These are phyloP conservation scores for Cytospora mali DNA, from an alignment of 2,329 filamentous ascomycete species.

Conservation along the genomic window DNA sequence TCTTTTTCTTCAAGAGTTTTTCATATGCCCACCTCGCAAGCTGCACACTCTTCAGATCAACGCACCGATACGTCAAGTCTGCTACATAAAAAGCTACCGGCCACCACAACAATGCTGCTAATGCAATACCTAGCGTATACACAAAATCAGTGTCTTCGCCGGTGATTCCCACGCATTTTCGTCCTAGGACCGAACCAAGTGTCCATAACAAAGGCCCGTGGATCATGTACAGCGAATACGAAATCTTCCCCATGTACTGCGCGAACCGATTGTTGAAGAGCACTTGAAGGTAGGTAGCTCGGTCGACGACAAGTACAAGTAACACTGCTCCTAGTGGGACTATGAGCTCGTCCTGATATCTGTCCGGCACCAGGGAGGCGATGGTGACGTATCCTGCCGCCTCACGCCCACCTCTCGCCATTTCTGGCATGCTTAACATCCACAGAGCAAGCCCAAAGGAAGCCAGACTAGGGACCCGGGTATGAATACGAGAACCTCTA, in stretches of 20 bases:
- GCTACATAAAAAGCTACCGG: constrained; percentile 21
- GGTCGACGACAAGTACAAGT: constrained; percentile 18
- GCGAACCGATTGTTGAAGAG: constrained; percentile 25
- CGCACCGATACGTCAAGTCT: constrained; percentile 16
- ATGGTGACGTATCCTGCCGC: constrained; percentile 18
- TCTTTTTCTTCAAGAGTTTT: constrained; percentile 17
- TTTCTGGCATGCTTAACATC: constrained; percentile 19
- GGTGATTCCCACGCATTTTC: constrained; percentile 8
- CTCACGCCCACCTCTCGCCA: background rate
- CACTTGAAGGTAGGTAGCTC: constrained; percentile 11
- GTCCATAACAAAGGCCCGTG: constrained; percentile 28
- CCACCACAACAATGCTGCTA: constrained; percentile 27
- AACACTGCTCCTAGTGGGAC: constrained; percentile 7
- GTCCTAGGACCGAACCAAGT: constrained; percentile 14
- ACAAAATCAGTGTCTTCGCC: constrained; percentile 8
- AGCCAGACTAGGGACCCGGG: background rate
- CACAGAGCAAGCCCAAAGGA: constrained; percentile 13
- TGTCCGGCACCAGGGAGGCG: constrained; percentile 5
- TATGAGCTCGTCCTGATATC: constrained; percentile 12
- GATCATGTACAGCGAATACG: constrained; percentile 22
- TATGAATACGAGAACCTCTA: background rate
- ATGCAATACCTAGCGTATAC: constrained; percentile 16
- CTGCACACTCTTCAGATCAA: constrained; percentile 25
- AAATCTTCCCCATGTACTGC: constrained; percentile 28
- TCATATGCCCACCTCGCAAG: constrained; percentile 26